Conservation (phyloP, 2,329 filamentous ascomycete species). For the Botrytis porri region DNA sequence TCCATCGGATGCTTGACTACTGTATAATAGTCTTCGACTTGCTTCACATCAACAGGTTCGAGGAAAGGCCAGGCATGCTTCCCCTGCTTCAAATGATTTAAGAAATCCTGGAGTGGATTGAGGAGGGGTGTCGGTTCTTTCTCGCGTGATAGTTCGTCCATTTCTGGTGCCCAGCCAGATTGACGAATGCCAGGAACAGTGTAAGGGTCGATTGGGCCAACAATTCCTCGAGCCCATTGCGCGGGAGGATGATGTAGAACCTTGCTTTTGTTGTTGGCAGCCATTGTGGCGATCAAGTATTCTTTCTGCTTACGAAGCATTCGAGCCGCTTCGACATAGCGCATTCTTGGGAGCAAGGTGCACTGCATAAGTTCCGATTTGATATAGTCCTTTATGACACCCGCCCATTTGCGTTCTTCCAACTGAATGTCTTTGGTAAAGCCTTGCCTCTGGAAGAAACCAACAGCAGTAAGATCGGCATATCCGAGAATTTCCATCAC, state of each 20-base stretch:
- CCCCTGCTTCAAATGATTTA: background rate
- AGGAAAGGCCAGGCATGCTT: background rate
- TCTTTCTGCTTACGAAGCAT: conserved; percentile 13
- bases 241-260: background rate
- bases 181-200: background rate
- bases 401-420: background rate
- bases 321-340: background rate
- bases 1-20: background rate
- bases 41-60: background rate
- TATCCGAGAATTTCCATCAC: conserved; percentile 7
- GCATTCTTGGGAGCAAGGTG: background rate
- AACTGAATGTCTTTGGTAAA: background rate
- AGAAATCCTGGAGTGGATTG: background rate
- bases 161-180: background rate
- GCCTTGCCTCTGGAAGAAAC: conserved; percentile 9
- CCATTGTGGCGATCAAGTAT: background rate
- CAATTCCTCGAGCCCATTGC: background rate
- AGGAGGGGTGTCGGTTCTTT: background rate
- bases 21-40: background rate
- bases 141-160: background rate
- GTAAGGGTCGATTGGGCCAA: background rate
- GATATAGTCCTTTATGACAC: background rate
- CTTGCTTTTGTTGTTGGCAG: background rate
- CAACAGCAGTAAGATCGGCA: background rate
- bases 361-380: background rate